Conservation (phyloP, 495 filamentous ascomycete genomes). For the Penicillium coprophilum region DNA sequence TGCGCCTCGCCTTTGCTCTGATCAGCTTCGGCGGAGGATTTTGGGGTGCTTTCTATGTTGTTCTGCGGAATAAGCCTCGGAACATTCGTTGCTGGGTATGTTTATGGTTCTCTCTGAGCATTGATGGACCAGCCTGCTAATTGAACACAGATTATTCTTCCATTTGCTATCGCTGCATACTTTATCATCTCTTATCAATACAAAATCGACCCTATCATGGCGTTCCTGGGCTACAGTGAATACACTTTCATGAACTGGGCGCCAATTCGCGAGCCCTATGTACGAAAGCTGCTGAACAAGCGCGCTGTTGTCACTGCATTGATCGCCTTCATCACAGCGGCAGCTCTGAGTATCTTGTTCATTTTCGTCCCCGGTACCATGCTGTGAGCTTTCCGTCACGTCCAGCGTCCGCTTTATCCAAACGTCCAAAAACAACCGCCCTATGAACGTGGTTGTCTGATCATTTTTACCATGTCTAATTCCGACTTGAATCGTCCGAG, state of each 20-base stretch:
- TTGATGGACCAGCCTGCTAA: slow-evolving; percentile 18
- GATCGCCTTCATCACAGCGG: slow-evolving; percentile 70
- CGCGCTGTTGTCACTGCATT: slow-evolving; percentile 73
- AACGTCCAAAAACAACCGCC: slow-evolving; percentile 11
- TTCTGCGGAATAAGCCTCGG: slow-evolving; percentile 79
- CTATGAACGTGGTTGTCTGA: background rate
- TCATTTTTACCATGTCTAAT: background rate
- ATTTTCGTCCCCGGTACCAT: slow-evolving; percentile 90
- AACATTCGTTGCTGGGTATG: slow-evolving; percentile 79
- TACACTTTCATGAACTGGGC: slow-evolving; percentile 92
- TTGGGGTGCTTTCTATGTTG: slow-evolving; percentile 89
- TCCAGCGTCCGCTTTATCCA: background rate
- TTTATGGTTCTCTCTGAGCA: slow-evolving; percentile 5
- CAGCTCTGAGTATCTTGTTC: slow-evolving; percentile 76
- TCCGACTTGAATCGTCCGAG: slow-evolving; percentile 3
- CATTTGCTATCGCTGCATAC: slow-evolving; percentile 88
- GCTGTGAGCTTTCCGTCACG: slow-evolving; percentile 51
- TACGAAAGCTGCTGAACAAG: slow-evolving; percentile 77
- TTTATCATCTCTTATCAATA: slow-evolving; percentile 89
- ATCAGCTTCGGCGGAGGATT: slow-evolving; percentile 85
- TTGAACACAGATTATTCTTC: slow-evolving; percentile 74
- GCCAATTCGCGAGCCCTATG: slow-evolving; percentile 82
- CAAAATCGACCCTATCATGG: slow-evolving; percentile 86
- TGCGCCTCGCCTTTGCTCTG: slow-evolving; percentile 82
- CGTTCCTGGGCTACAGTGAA: slow-evolving; percentile 85